Percentiles rank a stretch among this genome's conserved stretches.
These are phyloP conservation scores for Phaeolepiota aurea DNA, from an alignment of 768 basidiomycete species.

Conservation along the genomic window DNA sequence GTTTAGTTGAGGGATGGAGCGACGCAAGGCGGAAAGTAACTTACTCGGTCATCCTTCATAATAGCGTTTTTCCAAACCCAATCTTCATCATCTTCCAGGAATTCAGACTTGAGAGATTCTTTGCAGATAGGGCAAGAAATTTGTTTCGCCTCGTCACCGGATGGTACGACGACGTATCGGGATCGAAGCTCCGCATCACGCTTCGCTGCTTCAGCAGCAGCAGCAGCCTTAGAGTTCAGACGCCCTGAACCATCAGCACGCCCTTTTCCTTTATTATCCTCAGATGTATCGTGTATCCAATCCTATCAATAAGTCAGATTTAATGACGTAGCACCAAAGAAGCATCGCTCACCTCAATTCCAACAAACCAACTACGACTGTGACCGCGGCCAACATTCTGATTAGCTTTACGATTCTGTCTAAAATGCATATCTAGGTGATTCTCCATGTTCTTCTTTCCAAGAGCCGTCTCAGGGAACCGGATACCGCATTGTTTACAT, in stretches of 20 bases:
- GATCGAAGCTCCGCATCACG: conserved; percentile 69
- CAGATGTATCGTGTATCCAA: conserved; percentile 70
- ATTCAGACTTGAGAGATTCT: conserved; percentile 86
- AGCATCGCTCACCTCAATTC: conserved; percentile 51
- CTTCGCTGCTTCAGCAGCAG: conserved; percentile 59
- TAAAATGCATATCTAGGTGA: conserved; percentile 96
- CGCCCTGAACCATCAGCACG: conserved; percentile 44
- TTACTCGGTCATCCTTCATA: conserved; percentile 73
- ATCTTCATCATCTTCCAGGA: conserved; percentile 91
- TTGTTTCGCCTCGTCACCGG: conserved; percentile 76
- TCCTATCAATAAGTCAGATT: conserved; percentile 43
- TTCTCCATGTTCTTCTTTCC: conserved; percentile 77
- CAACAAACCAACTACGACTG: conserved; percentile 84
- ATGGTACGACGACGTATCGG: conserved; percentile 83
- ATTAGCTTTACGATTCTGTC: conserved; percentile 79
- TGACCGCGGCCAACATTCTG: conserved; percentile 78
- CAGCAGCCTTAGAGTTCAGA: conserved; percentile 46
- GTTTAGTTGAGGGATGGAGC: too few species aligned
- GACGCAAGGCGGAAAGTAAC: conserved; percentile 19
- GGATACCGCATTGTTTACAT: conserved; percentile 91
- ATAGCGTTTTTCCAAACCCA: conserved; percentile 97
- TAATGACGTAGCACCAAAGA: conserved; percentile 16
- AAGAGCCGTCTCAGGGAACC: conserved; percentile 64
- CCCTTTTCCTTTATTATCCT: conserved; percentile 62
- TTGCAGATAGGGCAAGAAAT: conserved; percentile 95